These are phyloP conservation scores for Mayamaea pseudoterrestris DNA, from an alignment of 108 stramenopile species.

Conservation along the genomic window DNA sequence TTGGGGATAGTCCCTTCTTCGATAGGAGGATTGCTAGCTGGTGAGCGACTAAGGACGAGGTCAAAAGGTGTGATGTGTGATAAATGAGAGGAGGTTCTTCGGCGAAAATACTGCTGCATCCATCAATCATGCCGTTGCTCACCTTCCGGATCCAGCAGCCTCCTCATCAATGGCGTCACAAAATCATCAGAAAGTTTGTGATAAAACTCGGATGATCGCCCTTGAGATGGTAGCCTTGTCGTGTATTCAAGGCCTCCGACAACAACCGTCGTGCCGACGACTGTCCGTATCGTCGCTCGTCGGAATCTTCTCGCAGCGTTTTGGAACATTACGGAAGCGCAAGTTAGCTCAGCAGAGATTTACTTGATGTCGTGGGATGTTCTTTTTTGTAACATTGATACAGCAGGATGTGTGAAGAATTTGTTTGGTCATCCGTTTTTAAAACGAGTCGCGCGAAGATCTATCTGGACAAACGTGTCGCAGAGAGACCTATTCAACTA, in stretches of 20 bases:
- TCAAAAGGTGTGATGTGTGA: neutral
- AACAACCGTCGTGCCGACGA: conserved; percentile 13
- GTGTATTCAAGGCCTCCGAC: conserved; percentile 43
- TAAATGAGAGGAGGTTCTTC: neutral
- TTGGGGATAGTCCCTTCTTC: conserved; percentile 29
- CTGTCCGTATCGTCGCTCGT: conserved; percentile 6
- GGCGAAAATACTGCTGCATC: neutral
- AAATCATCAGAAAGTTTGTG: conserved; percentile 44
- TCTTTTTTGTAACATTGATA: too few relatives aligned
- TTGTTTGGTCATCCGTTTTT: too few relatives aligned
- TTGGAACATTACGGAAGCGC: too few relatives aligned
- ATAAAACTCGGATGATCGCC: conserved; percentile 52
- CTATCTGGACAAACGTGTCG: too few relatives aligned
- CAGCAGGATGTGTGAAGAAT: too few relatives aligned
- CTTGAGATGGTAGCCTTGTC: conserved; percentile 66
- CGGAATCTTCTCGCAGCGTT: conserved; percentile 3
- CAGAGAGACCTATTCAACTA: too few relatives aligned
- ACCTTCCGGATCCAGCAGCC: conserved; percentile 41
- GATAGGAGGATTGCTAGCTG: conserved; percentile 40
- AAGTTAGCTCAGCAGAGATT: too few relatives aligned
- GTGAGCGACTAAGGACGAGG: conserved; percentile 29
- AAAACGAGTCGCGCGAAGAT: too few relatives aligned
- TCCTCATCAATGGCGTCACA: conserved; percentile 47
- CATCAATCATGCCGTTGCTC: conserved; percentile 6
- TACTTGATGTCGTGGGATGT: too few relatives aligned